Conservation (phyloP, 192 early-diverging fungal species). For the Mortierella hygrophila region DNA sequence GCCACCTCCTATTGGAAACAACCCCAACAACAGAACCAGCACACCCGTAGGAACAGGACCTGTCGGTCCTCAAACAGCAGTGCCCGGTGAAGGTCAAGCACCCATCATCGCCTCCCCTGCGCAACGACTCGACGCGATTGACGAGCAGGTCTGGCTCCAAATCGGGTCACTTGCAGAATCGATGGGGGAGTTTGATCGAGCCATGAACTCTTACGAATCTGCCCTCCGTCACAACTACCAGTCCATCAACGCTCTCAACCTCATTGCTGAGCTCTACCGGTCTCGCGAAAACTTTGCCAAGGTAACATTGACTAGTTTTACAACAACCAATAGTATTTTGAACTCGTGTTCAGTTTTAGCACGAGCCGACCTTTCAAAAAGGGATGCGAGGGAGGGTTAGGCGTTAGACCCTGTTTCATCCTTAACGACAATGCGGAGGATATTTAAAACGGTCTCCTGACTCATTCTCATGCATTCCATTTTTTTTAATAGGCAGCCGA, state of each 20-base stretch:
- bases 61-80: background rate
- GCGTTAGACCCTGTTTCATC: constrained; percentile 9
- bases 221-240: constrained; percentile 96
- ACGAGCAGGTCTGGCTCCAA: constrained; percentile 74
- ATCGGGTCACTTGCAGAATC: constrained; percentile 61
- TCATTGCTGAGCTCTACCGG: constrained; percentile 87
- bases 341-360: background rate
- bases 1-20: background rate
- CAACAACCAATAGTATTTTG: background rate
- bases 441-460: background rate
- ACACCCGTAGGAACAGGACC: constrained; percentile 8
- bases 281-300: constrained; percentile 85
- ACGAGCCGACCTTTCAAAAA: background rate
- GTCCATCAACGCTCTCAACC: constrained; percentile 83
- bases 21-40: background rate
- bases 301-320: constrained; percentile 42
- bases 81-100: background rate
- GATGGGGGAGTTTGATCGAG: constrained; percentile 85
- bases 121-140: constrained; percentile 64
- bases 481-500: constrained; percentile 78
- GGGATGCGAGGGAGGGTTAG: no score
- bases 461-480: constrained; percentile 12
- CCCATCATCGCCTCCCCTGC: constrained; percentile 43
- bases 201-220: constrained; percentile 87
- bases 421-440: background rate